A percentile compares a stretch with the other conserved stretches of the same genome.
Evolutionary conservation across 139 green algal genomes (phyloP).

Genomic region (Chlorella sp.): DNA sequence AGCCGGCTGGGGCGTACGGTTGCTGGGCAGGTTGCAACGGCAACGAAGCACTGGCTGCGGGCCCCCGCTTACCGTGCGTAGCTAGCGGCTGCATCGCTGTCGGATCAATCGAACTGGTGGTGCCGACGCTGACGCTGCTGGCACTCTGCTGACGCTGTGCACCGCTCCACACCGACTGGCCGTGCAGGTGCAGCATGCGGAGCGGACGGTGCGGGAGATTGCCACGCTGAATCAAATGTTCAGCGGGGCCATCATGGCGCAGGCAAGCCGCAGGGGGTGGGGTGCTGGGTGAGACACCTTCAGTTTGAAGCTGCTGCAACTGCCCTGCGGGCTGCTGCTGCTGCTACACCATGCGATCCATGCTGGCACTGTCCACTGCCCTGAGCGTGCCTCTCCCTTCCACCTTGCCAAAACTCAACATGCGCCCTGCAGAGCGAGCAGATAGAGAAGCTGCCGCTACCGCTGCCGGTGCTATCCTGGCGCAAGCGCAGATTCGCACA

Average conservation of each 20-base stretch:
- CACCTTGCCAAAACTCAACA: constrained; percentile 25
- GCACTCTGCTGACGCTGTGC: background rate
- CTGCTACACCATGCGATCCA: too few relatives aligned
- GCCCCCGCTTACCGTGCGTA: too few relatives aligned
- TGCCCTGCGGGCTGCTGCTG: too few relatives aligned
- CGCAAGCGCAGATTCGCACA: too few relatives aligned
- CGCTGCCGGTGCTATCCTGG: too few relatives aligned
- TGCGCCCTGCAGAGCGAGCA: constrained; percentile 62
- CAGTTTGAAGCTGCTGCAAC: too few relatives aligned
- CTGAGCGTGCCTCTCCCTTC: too few relatives aligned
- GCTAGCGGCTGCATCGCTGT: too few relatives aligned
- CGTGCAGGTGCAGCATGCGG: constrained; percentile 53
- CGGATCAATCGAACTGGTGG: background rate
- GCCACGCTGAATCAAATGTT: constrained; percentile 84
- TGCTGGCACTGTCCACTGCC: too few relatives aligned
- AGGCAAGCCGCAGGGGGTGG: too few relatives aligned
- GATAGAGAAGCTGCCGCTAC: constrained; percentile 82
- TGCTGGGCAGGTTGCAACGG: background rate
- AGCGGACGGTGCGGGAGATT: constrained; percentile 77
- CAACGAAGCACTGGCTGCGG: background rate
- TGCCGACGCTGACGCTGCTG: background rate
- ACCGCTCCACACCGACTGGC: too few relatives aligned
- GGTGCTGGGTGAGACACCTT: too few relatives aligned
- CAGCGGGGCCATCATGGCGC: constrained; percentile 58
- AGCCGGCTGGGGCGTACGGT: background rate